These are phyloP conservation scores for Paramyrothecium sp. DNA, from an alignment of 2,329 filamentous ascomycete genomes.

Conservation along the genomic window DNA sequence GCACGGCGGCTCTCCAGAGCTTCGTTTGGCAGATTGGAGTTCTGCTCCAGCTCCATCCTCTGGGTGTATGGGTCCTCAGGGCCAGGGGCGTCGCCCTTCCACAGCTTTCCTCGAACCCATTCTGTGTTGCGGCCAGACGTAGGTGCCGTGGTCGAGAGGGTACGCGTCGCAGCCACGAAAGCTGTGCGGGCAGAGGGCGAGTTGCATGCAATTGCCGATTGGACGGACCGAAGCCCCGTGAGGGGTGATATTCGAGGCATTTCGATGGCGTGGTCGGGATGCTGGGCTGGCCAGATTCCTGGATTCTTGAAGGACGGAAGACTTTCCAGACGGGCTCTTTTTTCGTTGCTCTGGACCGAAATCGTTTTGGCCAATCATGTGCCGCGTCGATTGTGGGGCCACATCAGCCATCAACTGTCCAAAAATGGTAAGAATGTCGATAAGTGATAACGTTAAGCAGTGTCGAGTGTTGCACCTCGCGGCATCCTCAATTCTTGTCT, in stretches of 20 bases:
- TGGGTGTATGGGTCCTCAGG: conserved; percentile 37
- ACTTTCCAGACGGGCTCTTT: background rate
- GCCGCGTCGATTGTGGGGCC: no score
- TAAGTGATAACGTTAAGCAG: no score
- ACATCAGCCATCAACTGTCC: no score
- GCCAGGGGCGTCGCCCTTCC: conserved; percentile 37
- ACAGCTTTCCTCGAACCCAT: conserved; percentile 37
- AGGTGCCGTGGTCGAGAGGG: conserved; percentile 32
- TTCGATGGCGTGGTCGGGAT: conserved; percentile 4
- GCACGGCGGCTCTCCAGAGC: conserved; percentile 17
- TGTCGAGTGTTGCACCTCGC: no score
- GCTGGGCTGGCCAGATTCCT: conserved; percentile 10
- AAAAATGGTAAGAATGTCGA: no score
- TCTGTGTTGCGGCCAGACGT: conserved; percentile 30
- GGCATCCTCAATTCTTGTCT: no score
- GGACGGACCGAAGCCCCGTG: conserved; percentile 30
- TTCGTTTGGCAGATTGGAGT: conserved; percentile 28
- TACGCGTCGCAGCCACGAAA: conserved; percentile 25
- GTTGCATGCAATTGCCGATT: conserved; percentile 18
- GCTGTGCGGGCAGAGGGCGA: conserved; percentile 20
- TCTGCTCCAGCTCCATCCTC: conserved; percentile 21
- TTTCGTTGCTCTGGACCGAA: background rate
- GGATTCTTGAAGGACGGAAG: background rate
- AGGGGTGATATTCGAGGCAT: conserved; percentile 43
- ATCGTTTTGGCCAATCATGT: conserved; percentile 18